Evolutionary conservation across 257 asterid species (phyloP).

Genomic region (Schizonepeta tenuifolia): DNA sequence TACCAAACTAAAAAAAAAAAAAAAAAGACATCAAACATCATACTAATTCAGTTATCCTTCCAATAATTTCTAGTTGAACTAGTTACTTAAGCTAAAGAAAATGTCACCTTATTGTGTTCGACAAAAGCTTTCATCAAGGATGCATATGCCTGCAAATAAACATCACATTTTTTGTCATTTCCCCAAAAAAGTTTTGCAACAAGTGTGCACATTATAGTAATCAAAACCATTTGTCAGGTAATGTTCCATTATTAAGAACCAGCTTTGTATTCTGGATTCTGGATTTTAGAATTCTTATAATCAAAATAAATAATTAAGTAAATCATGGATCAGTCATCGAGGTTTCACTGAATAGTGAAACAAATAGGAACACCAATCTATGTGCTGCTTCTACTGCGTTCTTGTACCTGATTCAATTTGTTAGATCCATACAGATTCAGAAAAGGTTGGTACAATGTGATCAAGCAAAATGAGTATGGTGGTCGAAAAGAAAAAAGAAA

Average conservation of each 20-base stretch:
- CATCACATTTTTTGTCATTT: constrained; percentile 20
- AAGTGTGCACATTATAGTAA: not conserved
- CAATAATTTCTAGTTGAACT: constrained; percentile 23
- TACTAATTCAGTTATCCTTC: constrained; percentile 40
- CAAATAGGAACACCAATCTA: not conserved
- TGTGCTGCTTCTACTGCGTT: not conserved
- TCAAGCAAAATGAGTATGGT: not conserved
- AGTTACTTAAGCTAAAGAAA: constrained; percentile 33
- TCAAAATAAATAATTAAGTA: not conserved
- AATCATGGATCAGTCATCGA: not conserved
- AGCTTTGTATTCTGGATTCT: not conserved
- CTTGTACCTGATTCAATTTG: constrained; percentile 11
- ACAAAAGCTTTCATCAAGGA: constrained; percentile 85
- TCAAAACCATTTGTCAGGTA: constrained; percentile 19
- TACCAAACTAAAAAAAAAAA: constrained; percentile 78
- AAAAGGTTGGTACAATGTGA: not conserved
- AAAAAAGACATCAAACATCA: too few species aligned
- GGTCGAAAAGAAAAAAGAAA: not conserved
- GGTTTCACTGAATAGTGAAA: constrained; percentile 16
- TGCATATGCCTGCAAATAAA: constrained; percentile 83
- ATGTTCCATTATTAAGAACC: not conserved
- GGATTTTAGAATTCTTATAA: not conserved
- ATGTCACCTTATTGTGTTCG: constrained; percentile 89
- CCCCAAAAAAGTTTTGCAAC: not conserved
- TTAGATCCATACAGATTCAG: not conserved